phyloP scores from a whole-genome alignment of 352 stramenopile species.

The Peronospora farinosa region DNA sequence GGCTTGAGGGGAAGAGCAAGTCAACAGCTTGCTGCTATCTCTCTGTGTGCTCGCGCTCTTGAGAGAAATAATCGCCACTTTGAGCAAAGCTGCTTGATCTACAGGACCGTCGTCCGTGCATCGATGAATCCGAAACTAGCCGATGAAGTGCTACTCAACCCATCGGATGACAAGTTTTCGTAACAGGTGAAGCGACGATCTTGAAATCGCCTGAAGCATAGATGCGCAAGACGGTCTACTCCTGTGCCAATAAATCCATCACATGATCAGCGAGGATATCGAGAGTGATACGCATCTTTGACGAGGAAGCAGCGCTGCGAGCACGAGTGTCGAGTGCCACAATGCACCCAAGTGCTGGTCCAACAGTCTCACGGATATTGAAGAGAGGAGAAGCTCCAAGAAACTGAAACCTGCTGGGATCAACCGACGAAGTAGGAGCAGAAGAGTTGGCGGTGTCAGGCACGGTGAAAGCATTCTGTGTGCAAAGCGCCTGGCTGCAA shows the following conservation, averaged over 20 bases:
- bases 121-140: slow-evolving; percentile 17
- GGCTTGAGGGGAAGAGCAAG: slow-evolving; percentile 2
- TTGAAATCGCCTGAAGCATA: slow-evolving; percentile 61
- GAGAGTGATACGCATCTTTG: slow-evolving; percentile 50
- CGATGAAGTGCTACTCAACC: slow-evolving; percentile 29
- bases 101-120: slow-evolving; percentile 12
- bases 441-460: slow-evolving; percentile 30
- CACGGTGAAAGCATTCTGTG: slow-evolving; percentile 42
- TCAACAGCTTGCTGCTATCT: slow-evolving; percentile 10
- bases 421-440: not conserved
- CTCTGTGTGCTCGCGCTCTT: slow-evolving; percentile 9
- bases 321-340: slow-evolving; percentile 50
- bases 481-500: slow-evolving; percentile 39
- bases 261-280: slow-evolving; percentile 58
- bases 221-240: slow-evolving; percentile 53
- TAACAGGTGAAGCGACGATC: slow-evolving; percentile 38
- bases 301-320: slow-evolving; percentile 27
- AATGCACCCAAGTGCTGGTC: slow-evolving; percentile 46
- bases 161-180: slow-evolving; percentile 32
- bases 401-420: slow-evolving; percentile 47
- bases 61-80: slow-evolving; percentile 30
- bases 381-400: slow-evolving; percentile 52
- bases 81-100: slow-evolving; percentile 40
- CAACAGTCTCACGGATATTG: slow-evolving; percentile 25
- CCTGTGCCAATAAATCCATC: slow-evolving; percentile 49